Evolutionary conservation across 805 yeast species (phyloP).

Genomic region (Lipomyces oligophaga): DNA sequence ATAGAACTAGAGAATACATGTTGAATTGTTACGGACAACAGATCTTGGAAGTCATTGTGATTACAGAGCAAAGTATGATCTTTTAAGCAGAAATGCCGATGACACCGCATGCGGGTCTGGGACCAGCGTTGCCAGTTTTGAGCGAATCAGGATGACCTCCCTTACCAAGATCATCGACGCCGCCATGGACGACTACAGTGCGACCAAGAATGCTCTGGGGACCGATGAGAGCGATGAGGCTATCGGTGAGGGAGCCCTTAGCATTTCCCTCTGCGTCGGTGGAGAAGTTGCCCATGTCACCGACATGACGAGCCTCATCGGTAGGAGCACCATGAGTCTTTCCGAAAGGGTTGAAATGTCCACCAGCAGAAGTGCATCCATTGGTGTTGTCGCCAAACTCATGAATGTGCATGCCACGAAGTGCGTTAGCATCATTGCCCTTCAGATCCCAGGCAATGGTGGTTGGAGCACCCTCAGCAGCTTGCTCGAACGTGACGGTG

Average conservation of each 20-base stretch:
- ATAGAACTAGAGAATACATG: neutral
- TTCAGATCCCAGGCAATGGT: conserved; percentile 81
- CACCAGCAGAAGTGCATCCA: conserved; percentile 98
- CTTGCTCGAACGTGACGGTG: conserved; percentile 81
- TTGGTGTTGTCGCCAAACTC: conserved; percentile 98
- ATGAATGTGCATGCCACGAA: conserved; percentile 97
- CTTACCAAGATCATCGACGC: conserved; percentile 85
- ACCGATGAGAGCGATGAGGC: conserved; percentile 75
- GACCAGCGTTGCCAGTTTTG: conserved; percentile 93
- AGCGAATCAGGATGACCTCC: conserved; percentile 84
- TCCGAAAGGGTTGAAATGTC: conserved; percentile 89
- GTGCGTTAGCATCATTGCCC: conserved; percentile 84
- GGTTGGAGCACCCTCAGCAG: conserved; percentile 73
- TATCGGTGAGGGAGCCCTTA: conserved; percentile 80
- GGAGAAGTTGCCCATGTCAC: conserved; percentile 92
- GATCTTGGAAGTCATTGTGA: neutral
- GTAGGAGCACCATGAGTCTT: conserved; percentile 91
- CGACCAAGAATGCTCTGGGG: conserved; percentile 83
- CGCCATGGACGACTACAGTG: conserved; percentile 85
- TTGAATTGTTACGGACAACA: neutral
- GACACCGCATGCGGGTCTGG: conserved; percentile 86
- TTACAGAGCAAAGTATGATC: neutral
- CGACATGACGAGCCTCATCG: conserved; percentile 76
- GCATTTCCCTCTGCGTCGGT: conserved; percentile 88
- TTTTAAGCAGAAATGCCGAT: conserved; percentile 31